Evolutionary conservation across 495 filamentous ascomycete genomes (phyloP).

Genomic region (Chaetomium cochliodes): DNA sequence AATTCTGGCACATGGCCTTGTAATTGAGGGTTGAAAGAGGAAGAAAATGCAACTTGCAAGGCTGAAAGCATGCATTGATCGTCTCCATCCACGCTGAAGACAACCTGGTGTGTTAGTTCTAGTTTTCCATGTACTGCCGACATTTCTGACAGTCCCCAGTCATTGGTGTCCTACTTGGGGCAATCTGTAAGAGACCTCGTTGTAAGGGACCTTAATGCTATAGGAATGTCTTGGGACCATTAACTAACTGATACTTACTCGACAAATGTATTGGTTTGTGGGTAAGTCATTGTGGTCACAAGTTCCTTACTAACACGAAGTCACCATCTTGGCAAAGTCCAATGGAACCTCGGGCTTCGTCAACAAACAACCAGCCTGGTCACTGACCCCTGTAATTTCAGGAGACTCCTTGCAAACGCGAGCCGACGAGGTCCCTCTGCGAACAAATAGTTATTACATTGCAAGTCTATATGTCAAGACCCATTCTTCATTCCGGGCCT

Average conservation of each 20-base stretch:
- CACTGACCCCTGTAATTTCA: slow-evolving; percentile 7
- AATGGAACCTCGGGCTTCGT: slow-evolving; percentile 1
- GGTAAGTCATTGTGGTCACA: slow-evolving; percentile 8
- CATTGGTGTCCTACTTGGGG: background rate
- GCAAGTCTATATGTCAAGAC: background rate
- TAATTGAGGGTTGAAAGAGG: background rate
- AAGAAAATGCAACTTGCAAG: slow-evolving; percentile 12
- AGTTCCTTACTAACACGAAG: slow-evolving; percentile 27
- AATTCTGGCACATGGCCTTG: background rate
- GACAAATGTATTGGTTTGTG: background rate
- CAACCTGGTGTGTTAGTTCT: background rate
- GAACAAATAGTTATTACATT: background rate
- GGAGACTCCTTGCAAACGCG: background rate
- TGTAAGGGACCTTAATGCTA: background rate
- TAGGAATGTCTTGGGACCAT: background rate
- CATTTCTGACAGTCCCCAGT: background rate
- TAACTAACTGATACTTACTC: background rate
- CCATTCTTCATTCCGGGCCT: background rate
- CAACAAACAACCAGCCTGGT: slow-evolving; percentile 12
- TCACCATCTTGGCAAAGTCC: slow-evolving; percentile 16
- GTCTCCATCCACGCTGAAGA: slow-evolving; percentile 1
- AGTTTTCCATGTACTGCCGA: slow-evolving; percentile 2
- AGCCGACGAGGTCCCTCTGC: too few species aligned
- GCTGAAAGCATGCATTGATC: background rate
- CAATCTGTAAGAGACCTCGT: background rate